Conservation (phyloP, 768 basidiomycete species). For the Leccinum imitatum region DNA sequence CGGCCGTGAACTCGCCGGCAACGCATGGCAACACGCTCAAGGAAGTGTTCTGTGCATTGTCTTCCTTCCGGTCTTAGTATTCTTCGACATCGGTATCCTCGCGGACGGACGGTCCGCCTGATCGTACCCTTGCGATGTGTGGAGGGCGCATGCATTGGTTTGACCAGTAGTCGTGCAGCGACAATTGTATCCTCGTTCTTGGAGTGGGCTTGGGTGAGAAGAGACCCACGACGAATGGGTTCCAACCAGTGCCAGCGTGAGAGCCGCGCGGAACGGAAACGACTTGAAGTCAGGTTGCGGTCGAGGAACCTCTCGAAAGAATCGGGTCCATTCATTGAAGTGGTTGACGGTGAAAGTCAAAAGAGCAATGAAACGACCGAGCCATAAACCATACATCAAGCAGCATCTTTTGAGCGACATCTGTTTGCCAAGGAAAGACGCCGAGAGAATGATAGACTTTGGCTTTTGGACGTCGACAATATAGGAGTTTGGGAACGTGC, state of each 20-base stretch:
- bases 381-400: no score
- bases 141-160: conserved; percentile 92
- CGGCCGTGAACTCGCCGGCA: conserved; percentile 32
- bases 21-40: conserved; percentile 54
- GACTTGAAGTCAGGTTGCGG: no score
- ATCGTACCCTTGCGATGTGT: conserved; percentile 78
- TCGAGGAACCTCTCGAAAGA: no score
- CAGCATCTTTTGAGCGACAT: no score
- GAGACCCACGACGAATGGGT: conserved; percentile 88
- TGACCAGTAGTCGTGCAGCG: conserved; percentile 87
- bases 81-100: conserved; percentile 31
- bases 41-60: conserved; percentile 28
- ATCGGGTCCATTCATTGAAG: no score
- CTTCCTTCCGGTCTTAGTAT: conserved; percentile 49
- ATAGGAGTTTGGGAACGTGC: no score
- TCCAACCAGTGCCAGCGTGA: conserved; percentile 13
- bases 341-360: no score
- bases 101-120: conserved; percentile 47
- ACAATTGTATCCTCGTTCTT: conserved; percentile 94
- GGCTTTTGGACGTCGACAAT: no score
- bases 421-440: no score
- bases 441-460: no score
- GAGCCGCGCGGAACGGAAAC: no score
- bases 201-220: conserved; percentile 94
- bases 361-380: no score